Evolutionary conservation across 129 eudicot genomes (phyloP).

Genomic region (Chrysanthemum seticuspe): DNA sequence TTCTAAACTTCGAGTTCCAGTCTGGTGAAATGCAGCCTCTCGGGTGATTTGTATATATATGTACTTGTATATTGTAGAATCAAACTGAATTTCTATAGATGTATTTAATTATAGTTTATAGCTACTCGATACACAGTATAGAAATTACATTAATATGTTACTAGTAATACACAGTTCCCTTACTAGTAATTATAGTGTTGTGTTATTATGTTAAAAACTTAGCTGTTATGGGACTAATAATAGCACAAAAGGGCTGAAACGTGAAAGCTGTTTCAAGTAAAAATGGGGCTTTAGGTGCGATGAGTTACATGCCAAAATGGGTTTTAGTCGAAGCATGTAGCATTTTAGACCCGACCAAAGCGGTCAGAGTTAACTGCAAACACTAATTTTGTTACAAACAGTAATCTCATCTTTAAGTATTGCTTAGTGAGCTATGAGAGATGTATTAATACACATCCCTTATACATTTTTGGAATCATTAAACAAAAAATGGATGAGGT

Average conservation of each 20-base stretch:
- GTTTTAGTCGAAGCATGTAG: neutral
- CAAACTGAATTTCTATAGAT: constrained; percentile 12
- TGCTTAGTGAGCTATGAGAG: no score
- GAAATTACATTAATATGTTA: constrained; percentile 19
- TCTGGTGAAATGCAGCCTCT: constrained; percentile 25
- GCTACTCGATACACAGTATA: no score
- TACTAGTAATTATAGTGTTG: neutral
- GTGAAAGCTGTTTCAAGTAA: neutral
- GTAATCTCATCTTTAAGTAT: neutral
- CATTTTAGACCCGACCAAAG: constrained; percentile 4
- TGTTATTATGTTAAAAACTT: neutral
- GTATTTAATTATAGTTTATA: neutral
- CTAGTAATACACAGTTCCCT: neutral
- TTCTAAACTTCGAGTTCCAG: constrained; percentile 32
- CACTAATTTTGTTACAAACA: no score
- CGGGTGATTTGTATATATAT: constrained; percentile 24
- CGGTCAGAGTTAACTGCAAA: neutral
- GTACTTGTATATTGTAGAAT: constrained; percentile 33
- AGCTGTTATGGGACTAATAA: neutral
- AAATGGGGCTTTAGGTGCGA: neutral
- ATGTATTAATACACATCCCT: no score
- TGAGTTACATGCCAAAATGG: no score
- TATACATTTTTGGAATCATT: no score
- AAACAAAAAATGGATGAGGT: no score
- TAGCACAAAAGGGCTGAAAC: neutral